phyloP scores from a whole-genome alignment of 768 basidiomycete genomes.

The Daedaleopsis sinensis region DNA sequence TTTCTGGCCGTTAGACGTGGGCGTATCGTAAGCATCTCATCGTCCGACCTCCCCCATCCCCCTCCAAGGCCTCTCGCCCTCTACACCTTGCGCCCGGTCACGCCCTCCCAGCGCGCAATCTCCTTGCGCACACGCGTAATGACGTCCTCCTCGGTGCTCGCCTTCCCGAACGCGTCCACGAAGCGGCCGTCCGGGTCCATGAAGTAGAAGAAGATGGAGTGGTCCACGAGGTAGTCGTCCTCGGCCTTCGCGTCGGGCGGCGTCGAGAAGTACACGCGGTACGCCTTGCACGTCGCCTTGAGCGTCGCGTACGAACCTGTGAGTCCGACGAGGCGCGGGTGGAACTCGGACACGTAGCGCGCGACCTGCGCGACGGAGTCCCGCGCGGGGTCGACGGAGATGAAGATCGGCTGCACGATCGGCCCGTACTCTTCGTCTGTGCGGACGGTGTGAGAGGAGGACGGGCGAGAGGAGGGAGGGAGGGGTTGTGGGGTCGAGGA shows the following conservation, averaged over 20 bases:
- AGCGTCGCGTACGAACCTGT: slow-evolving; percentile 84
- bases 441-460: neutral
- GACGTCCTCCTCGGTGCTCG: slow-evolving; percentile 68
- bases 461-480: neutral
- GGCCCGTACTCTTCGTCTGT: slow-evolving; percentile 71
- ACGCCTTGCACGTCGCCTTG: slow-evolving; percentile 91
- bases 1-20: neutral
- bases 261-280: slow-evolving; percentile 98
- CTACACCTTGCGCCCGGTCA: slow-evolving; percentile 37
- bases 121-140: slow-evolving; percentile 61
- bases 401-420: slow-evolving; percentile 87
- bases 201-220: slow-evolving; percentile 96
- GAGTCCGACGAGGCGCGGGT: slow-evolving; percentile 86
- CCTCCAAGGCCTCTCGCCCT: no score
- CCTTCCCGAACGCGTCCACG: slow-evolving; percentile 96
- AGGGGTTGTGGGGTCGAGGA: neutral
- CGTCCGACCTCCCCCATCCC: neutral
- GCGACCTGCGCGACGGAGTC: slow-evolving; percentile 68
- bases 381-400: slow-evolving; percentile 95
- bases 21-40: neutral
- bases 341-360: slow-evolving; percentile 82
- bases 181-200: slow-evolving; percentile 96
- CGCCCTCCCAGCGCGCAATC: slow-evolving; percentile 43
- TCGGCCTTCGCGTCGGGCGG: slow-evolving; percentile 83
- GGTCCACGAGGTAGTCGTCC: slow-evolving; percentile 97